Evolutionary conservation across 2,329 filamentous ascomycete species (phyloP).

Genomic region (Sphaerulina vaccinii): DNA sequence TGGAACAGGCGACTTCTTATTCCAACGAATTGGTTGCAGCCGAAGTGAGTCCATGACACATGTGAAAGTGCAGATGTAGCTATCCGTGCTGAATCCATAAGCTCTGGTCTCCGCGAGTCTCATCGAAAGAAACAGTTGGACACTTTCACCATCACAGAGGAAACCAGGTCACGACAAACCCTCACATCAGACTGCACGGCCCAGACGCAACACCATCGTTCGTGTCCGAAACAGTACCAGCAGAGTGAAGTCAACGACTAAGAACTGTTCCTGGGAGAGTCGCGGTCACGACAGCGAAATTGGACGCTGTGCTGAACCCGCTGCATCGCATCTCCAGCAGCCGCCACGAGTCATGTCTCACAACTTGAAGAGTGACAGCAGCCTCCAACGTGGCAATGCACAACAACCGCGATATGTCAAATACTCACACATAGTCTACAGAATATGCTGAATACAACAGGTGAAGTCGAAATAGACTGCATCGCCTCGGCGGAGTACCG

Average conservation of each 20-base stretch:
- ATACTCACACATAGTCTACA: background rate
- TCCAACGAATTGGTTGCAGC: background rate
- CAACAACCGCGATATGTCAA: too few relatives aligned
- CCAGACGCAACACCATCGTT: background rate
- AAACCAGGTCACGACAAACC: too few relatives aligned
- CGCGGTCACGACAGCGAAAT: too few relatives aligned
- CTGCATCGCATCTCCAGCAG: too few relatives aligned
- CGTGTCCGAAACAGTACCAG: too few relatives aligned
- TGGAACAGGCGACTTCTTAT: too few relatives aligned
- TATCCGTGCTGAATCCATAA: background rate
- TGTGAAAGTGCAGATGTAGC: background rate
- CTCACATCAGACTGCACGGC: too few relatives aligned
- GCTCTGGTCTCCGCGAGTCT: slow-evolving; percentile 1
- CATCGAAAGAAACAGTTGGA: slow-evolving; percentile 10
- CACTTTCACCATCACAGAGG: background rate
- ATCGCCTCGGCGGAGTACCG: background rate
- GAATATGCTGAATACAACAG: background rate
- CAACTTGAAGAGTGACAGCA: background rate
- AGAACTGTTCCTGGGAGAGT: too few relatives aligned
- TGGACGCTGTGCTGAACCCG: background rate
- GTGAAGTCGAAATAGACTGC: slow-evolving; percentile 15
- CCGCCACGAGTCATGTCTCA: slow-evolving; percentile 6
- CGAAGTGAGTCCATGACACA: background rate
- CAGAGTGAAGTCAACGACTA: too few relatives aligned
- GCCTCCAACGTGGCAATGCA: background rate